phyloP scores from a whole-genome alignment of 768 basidiomycete genomes.

The Termitomyces sp. region DNA sequence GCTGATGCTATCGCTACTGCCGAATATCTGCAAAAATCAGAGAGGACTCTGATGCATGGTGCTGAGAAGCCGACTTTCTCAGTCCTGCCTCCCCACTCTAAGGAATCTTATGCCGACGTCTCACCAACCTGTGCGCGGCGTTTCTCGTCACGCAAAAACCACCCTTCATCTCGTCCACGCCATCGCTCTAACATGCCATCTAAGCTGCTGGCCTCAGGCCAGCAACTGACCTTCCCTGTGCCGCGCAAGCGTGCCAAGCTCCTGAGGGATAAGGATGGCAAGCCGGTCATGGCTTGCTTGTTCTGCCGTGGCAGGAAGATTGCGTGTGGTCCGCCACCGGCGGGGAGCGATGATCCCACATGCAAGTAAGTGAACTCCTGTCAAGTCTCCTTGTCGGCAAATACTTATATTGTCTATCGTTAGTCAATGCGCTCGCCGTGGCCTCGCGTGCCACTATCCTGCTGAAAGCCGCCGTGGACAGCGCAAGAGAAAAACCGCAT shows the following conservation, averaged over 20 bases:
- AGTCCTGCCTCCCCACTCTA: neutral
- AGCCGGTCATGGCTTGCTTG: conserved; percentile 45
- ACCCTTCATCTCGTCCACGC: conserved; percentile 1
- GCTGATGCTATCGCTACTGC: conserved; percentile 11
- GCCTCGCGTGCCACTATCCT: conserved; percentile 10
- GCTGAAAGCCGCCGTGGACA: conserved; percentile 15
- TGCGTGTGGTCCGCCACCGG: conserved; percentile 43
- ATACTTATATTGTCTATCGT: neutral
- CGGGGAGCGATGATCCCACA: conserved; percentile 34
- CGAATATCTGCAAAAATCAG: neutral
- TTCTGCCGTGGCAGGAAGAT: conserved; percentile 53
- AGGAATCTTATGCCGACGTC: neutral
- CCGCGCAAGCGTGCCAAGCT: conserved; percentile 9
- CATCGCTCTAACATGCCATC: neutral
- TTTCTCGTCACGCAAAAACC: neutral
- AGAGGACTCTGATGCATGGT: neutral
- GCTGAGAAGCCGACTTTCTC: neutral
- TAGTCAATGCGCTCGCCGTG: conserved; percentile 15
- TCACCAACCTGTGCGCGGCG: conserved; percentile 3
- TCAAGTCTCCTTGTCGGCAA: neutral
- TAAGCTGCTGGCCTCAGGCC: neutral
- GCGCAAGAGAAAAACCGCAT: conserved; percentile 7
- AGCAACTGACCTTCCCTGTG: neutral
- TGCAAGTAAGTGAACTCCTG: conserved; percentile 45
- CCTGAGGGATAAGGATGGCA: conserved; percentile 17